Evolutionary conservation across 2,329 filamentous ascomycete genomes (phyloP).

Genomic region (Phaeosphaeria sp.): DNA sequence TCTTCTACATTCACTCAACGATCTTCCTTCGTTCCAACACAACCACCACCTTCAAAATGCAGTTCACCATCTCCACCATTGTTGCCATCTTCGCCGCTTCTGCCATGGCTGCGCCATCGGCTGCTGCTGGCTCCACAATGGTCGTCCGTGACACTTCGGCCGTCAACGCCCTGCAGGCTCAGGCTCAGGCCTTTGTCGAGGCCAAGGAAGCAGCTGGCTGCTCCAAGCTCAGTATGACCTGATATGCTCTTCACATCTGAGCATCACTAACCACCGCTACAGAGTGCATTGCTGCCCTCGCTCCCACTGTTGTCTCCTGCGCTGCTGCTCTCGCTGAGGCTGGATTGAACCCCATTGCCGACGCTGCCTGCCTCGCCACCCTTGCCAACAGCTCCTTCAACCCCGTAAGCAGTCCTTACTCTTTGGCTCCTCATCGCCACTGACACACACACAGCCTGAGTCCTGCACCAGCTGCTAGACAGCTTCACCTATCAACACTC

Average conservation of each 20-base stretch:
- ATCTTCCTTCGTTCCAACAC: conserved; percentile 10
- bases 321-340: conserved; percentile 17
- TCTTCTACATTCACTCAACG: conserved; percentile 32
- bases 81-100: conserved; percentile 9
- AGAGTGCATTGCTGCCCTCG: conserved; percentile 17
- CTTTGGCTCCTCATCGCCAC: background rate
- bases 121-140: background rate
- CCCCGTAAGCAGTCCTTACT: conserved; percentile 5
- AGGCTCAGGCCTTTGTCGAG: conserved; percentile 10
- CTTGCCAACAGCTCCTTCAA: conserved; percentile 10
- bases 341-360: conserved; percentile 14
- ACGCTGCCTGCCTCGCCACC: conserved; percentile 18
- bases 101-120: conserved; percentile 2
- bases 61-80: conserved; percentile 7
- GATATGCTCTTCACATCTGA: background rate
- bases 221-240: conserved; percentile 11
- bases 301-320: conserved; percentile 14
- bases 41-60: conserved; percentile 10
- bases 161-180: conserved; percentile 7
- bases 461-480: conserved; percentile 3
- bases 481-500: background rate
- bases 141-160: conserved; percentile 5
- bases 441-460: background rate
- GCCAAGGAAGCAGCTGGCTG: conserved; percentile 12
- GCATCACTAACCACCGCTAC: background rate